Evolutionary conservation across 2,329 filamentous ascomycete species (phyloP).

Genomic region (Hypoxylon sp.): DNA sequence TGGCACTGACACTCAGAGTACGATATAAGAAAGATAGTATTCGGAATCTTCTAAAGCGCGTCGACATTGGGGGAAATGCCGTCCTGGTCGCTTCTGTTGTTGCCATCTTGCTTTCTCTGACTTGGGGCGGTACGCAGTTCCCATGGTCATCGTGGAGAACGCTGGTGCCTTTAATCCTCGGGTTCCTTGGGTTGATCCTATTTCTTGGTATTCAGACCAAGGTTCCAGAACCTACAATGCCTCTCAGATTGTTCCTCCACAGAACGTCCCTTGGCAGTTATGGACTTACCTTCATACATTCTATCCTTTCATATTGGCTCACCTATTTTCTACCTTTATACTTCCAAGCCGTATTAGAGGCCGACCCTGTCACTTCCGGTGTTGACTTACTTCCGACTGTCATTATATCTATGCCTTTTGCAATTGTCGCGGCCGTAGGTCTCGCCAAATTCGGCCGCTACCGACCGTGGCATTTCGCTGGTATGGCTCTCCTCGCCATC

Average conservation of each 20-base stretch:
- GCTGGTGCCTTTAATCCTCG: conserved; percentile 55
- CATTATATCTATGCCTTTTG: conserved; percentile 45
- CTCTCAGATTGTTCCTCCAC: conserved; percentile 61
- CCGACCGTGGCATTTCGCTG: conserved; percentile 43
- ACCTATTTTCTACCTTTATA: conserved; percentile 62
- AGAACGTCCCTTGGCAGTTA: conserved; percentile 55
- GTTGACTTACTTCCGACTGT: conserved; percentile 46
- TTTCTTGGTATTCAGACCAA: conserved; percentile 56
- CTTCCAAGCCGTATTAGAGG: conserved; percentile 58
- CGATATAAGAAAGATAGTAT: conserved; percentile 37
- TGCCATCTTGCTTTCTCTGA: conserved; percentile 54
- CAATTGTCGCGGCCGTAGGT: conserved; percentile 45
- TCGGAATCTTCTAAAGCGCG: conserved; percentile 38
- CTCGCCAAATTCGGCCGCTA: conserved; percentile 42
- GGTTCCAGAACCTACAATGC: conserved; percentile 56
- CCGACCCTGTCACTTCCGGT: conserved; percentile 56
- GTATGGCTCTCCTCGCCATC: conserved; percentile 51
- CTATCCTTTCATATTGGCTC: conserved; percentile 55
- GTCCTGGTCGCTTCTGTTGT: conserved; percentile 55
- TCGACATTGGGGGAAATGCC: conserved; percentile 58
- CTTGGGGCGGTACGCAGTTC: conserved; percentile 38
- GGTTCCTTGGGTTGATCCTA: conserved; percentile 55
- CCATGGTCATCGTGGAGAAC: conserved; percentile 13
- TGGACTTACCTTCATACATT: conserved; percentile 56
- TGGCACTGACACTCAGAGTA: conserved; percentile 53